These are phyloP conservation scores for Auricularia heimuer DNA, from an alignment of 768 basidiomycete species.

Conservation along the genomic window DNA sequence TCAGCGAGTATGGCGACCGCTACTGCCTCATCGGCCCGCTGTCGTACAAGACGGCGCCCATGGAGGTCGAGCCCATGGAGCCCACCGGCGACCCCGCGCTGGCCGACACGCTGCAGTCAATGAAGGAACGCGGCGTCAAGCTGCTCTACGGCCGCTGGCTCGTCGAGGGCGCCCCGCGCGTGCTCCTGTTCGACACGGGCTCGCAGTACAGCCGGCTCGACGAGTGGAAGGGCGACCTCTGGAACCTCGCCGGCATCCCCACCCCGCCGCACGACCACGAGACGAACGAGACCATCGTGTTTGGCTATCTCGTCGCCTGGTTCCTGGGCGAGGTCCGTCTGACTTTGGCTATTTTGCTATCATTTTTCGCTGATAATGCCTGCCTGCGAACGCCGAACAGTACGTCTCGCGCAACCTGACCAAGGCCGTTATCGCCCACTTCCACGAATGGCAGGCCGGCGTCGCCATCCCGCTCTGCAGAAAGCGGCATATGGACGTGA, in stretches of 20 bases:
- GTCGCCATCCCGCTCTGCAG: constrained; percentile 90
- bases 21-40: constrained; percentile 97
- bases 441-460: constrained; percentile 99
- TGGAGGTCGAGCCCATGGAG: constrained; percentile 95
- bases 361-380: not conserved
- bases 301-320: constrained; percentile 98
- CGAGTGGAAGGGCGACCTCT: constrained; percentile 98
- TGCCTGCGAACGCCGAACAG: constrained; percentile 30
- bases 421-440: constrained; percentile 90
- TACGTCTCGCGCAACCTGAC: constrained; percentile 72
- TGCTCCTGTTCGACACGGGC: constrained; percentile 92
- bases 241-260: constrained; percentile 97
- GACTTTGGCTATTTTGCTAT: not conserved
- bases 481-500: constrained; percentile 95
- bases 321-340: constrained; percentile 89
- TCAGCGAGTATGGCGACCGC: constrained; percentile 88
- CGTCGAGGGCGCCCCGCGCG: constrained; percentile 91
- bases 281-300: constrained; percentile 96
- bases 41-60: constrained; percentile 94
- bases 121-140: constrained; percentile 89
- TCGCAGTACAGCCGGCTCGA: constrained; percentile 80
- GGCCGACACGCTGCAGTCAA: constrained; percentile 61
- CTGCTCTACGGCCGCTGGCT: constrained; percentile 95
- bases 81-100: constrained; percentile 67
- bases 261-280: constrained; percentile 94